These are phyloP conservation scores for Crucibulum laeve DNA, from an alignment of 768 basidiomycete species.

Conservation along the genomic window DNA sequence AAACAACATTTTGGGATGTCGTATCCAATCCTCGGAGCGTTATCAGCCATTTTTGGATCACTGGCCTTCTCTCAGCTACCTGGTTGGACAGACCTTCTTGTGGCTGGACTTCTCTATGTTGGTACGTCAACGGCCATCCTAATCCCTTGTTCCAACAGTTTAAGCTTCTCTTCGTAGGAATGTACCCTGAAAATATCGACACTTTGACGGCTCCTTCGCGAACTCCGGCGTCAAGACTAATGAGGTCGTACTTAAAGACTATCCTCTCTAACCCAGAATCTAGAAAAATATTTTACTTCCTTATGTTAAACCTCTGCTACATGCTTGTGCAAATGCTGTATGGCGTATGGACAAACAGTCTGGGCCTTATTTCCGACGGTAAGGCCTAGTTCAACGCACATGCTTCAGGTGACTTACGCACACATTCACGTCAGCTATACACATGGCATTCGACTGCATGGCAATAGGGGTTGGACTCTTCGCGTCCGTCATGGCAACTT, in stretches of 20 bases:
- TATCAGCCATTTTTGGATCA: slow-evolving; percentile 50
- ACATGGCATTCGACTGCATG: slow-evolving; percentile 99
- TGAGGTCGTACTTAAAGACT: slow-evolving; percentile 78
- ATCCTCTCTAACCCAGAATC: slow-evolving; percentile 91
- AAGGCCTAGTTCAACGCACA: slow-evolving; percentile 6
- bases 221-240: slow-evolving; percentile 49
- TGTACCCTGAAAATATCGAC: slow-evolving; percentile 45
- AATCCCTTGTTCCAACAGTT: not conserved
- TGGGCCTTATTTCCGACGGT: slow-evolving; percentile 98
- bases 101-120: slow-evolving; percentile 56
- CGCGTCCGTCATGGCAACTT: slow-evolving; percentile 96
- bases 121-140: slow-evolving; percentile 34
- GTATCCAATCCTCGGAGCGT: slow-evolving; percentile 45
- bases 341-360: slow-evolving; percentile 95
- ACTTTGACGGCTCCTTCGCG: slow-evolving; percentile 37
- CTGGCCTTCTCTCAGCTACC: slow-evolving; percentile 63
- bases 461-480: slow-evolving; percentile 94
- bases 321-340: slow-evolving; percentile 98
- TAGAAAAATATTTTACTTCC: slow-evolving; percentile 94
- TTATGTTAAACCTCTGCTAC: slow-evolving; percentile 90
- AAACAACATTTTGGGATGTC: slow-evolving; percentile 57
- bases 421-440: slow-evolving; percentile 74
- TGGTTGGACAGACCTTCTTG: slow-evolving; percentile 52
- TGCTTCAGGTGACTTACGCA: slow-evolving; percentile 1
- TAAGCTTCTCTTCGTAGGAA: slow-evolving; percentile 30